Base-by-base conservation (phyloP, 2,329 filamentous ascomycete genomes). In the Fusarium mundagurra region DNA sequence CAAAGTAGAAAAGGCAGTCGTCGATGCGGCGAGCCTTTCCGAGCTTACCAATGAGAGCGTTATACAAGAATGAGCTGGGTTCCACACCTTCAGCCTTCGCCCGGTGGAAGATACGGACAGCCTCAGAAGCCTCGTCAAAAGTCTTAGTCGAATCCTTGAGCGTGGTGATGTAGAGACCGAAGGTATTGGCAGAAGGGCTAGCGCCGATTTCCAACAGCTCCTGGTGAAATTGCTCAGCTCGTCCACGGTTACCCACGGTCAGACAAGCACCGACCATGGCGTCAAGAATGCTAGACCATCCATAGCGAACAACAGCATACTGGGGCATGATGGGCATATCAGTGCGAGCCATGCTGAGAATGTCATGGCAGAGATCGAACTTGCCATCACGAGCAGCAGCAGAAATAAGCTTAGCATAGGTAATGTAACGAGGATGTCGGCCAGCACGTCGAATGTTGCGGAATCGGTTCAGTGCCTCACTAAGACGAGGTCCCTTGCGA, bases 131-230 rank as follows among this genome's bases (percentile, higher is more conserved):
- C 83, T 99, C 96, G 79, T 99, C 96, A 75, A 98, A 98, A 0
- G 95, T 98, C 89, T 97, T 98, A 75, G 94, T 94, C 2, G 94
- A 97, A 81, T 98, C 96, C 86, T 98, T 98, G 71, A 99, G 88
- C 4, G 96, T 98, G n/a, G 97, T 98, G 84, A 99, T 99, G 88
- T 98, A 99, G 24, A 99, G 90, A 68, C 96, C 96, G 77, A 97
- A 99, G 1, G 96, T 99, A 86, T 99, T 99, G 48, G 96, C 96
- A 6, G 96, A 97, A 22, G 96, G 96, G 16, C 95, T 92, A 69
- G 93, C 92, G 54, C 96, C 96, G 87, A 98, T 96, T 69, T 94
- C 92, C 55, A 97, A 88, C 76, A 99, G 88, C 82, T 99, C 94
- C 82, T 96, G 92, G 81, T 98, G 96, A 83, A 93, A 98, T 77